A percentile compares a stretch with the other conserved stretches of the same genome.
phyloP scores from a whole-genome alignment of 495 filamentous ascomycete genomes.

The Podospora comata region DNA sequence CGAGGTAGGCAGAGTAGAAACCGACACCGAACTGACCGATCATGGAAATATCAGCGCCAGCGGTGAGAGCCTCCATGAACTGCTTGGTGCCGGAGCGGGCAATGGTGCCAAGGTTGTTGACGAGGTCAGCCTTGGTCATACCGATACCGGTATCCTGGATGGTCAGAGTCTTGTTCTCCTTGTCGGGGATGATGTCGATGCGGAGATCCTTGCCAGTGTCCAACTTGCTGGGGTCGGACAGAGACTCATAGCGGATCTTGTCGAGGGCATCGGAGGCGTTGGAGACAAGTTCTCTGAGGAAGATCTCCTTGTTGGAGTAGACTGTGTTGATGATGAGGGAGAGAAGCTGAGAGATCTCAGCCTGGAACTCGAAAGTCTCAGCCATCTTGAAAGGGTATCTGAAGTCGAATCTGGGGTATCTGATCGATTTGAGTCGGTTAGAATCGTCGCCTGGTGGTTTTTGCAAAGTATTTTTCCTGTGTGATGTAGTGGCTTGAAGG shows the following conservation, averaged over 20 bases:
- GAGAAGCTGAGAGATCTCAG: conserved; percentile 99
- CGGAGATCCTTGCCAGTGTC: conserved; percentile 94
- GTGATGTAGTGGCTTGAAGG: background rate
- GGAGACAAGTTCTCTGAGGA: conserved; percentile 95
- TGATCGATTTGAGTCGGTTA: conserved; percentile 16
- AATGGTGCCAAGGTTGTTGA: conserved; percentile 99
- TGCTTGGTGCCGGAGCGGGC: conserved; percentile 99
- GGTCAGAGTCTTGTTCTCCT: conserved; percentile 94
- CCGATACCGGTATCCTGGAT: conserved; percentile 97
- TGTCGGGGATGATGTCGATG: conserved; percentile 96
- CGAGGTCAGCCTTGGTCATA: conserved; percentile 99
- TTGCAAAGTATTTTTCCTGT: background rate
- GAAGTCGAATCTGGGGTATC: conserved; percentile 27
- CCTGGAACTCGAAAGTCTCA: conserved; percentile 99
- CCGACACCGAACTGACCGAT: conserved; percentile 99
- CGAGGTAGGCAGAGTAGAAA: conserved; percentile 99
- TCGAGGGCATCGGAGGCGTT: conserved; percentile 98
- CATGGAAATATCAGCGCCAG: conserved; percentile 99
- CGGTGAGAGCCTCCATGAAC: conserved; percentile 99
- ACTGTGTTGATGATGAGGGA: conserved; percentile 99
- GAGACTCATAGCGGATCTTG: conserved; percentile 98
- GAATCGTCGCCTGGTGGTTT: background rate
- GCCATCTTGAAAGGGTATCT: conserved; percentile 61
- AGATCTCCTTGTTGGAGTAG: conserved; percentile 99
- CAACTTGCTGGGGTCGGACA: conserved; percentile 95